phyloP scores from a whole-genome alignment of 352 stramenopile species.

The Globisporangium viniferum region DNA sequence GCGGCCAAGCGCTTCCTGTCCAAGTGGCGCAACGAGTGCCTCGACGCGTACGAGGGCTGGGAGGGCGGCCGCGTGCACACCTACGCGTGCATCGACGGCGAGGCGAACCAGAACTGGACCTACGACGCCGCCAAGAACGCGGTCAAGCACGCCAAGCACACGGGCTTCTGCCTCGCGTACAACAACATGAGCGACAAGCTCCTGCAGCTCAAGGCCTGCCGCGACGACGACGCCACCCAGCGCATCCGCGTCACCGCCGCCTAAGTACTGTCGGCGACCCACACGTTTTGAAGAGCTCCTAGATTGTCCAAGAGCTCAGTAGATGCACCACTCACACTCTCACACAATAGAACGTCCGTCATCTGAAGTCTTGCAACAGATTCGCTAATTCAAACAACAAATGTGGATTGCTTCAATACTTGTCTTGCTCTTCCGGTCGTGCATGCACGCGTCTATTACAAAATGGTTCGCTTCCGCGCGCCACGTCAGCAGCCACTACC shows the following conservation, averaged over 20 bases:
- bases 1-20: constrained; percentile 34
- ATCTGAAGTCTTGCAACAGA: not conserved
- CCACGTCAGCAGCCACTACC: not conserved
- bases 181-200: constrained; percentile 40
- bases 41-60: constrained; percentile 60
- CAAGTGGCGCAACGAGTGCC: constrained; percentile 46
- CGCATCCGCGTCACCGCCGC: constrained; percentile 28
- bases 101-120: constrained; percentile 62
- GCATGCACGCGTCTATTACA: not conserved
- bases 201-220: constrained; percentile 49
- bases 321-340: not conserved
- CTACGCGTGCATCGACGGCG: constrained; percentile 44
- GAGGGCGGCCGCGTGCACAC: constrained; percentile 55
- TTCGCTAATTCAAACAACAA: not conserved
- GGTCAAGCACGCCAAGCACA: constrained; percentile 47
- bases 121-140: constrained; percentile 39
- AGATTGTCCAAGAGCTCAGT: not conserved
- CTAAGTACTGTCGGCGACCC: constrained; percentile 12
- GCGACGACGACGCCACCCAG: constrained; percentile 37
- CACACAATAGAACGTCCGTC: not conserved
- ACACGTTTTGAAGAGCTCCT: not conserved
- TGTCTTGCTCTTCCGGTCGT: not conserved
- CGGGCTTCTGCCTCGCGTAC: constrained; percentile 49
- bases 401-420: not conserved
- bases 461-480: not conserved